Conservation (phyloP, 2,329 filamentous ascomycete species). For the Paecilomyces dactylethromorphus region DNA sequence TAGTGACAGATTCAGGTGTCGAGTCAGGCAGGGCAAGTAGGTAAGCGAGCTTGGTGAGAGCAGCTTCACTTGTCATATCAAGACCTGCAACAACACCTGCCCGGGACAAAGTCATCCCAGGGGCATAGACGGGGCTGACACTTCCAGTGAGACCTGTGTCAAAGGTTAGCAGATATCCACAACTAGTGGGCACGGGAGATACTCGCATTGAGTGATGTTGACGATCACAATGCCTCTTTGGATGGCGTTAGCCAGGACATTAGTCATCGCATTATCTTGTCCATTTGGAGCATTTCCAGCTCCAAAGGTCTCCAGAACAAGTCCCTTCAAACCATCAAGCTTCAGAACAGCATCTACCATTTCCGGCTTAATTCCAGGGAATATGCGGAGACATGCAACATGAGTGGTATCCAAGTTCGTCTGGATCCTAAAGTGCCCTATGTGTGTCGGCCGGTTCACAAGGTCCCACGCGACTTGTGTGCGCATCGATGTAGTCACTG, state of each 20-base stretch:
- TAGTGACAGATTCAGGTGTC: constrained; percentile 59
- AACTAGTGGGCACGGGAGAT: constrained; percentile 34
- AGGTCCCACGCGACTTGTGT: constrained; percentile 76
- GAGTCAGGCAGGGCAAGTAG: constrained; percentile 64
- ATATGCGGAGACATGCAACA: constrained; percentile 82
- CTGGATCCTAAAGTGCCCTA: constrained; percentile 68
- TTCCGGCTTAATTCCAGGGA: constrained; percentile 87
- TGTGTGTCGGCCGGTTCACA: constrained; percentile 65
- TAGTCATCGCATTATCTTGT: constrained; percentile 69
- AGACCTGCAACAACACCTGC: constrained; percentile 85
- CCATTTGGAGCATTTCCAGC: constrained; percentile 87
- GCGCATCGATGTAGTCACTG: constrained; percentile 71
- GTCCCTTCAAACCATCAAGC: constrained; percentile 67
- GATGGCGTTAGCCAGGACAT: constrained; percentile 70
- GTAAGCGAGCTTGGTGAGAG: constrained; percentile 84
- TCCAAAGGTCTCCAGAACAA: constrained; percentile 87
- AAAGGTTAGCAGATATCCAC: constrained; percentile 22
- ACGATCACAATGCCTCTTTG: constrained; percentile 77
- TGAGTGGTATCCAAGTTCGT: constrained; percentile 77
- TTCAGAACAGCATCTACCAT: constrained; percentile 82
- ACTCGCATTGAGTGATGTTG: constrained; percentile 82
- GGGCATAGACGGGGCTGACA: constrained; percentile 71
- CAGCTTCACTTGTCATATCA: constrained; percentile 84
- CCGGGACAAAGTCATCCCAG: constrained; percentile 68
- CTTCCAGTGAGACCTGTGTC: constrained; percentile 53